A percentile compares a stretch with the other conserved stretches of the same genome.
phyloP scores from a whole-genome alignment of 2,329 filamentous ascomycete species.

The Pyrenophora teres region DNA sequence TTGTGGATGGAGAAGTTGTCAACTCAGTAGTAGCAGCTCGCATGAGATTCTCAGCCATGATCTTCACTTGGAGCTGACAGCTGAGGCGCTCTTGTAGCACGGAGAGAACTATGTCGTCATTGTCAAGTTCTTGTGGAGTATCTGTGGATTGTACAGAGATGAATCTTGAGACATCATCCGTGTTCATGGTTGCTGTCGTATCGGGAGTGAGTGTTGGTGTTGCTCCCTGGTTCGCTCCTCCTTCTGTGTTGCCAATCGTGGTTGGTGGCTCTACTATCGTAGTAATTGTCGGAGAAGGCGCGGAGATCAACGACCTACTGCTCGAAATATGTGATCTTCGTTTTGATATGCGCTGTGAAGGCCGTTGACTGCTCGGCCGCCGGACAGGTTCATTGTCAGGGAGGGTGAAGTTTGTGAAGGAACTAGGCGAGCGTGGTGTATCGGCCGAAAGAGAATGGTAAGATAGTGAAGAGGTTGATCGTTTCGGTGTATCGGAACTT shows the following conservation, averaged over 20 bases:
- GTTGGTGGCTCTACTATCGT: background rate
- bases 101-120: conserved; percentile 9
- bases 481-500: background rate
- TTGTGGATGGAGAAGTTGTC: background rate
- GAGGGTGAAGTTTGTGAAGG: background rate
- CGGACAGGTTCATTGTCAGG: background rate
- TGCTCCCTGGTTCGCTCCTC: background rate
- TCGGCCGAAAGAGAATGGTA: background rate
- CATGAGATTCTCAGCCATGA: background rate
- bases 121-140: background rate
- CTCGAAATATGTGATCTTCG: background rate
- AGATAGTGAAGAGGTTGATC: background rate
- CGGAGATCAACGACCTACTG: background rate
- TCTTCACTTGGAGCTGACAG: conserved; percentile 3
- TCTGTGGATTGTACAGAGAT: background rate
- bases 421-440: background rate
- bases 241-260: background rate
- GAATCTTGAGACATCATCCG: background rate
- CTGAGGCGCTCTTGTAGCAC: conserved; percentile 5
- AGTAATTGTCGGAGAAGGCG: background rate
- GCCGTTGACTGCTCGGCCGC: conserved; percentile 8
- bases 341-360: conserved; percentile 6
- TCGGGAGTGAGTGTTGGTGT: background rate
- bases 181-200: background rate
- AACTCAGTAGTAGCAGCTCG: background rate